Evolutionary conservation across 1,284 basidiomycete genomes (phyloP).

Genomic region (Moesziomyces sp.): DNA sequence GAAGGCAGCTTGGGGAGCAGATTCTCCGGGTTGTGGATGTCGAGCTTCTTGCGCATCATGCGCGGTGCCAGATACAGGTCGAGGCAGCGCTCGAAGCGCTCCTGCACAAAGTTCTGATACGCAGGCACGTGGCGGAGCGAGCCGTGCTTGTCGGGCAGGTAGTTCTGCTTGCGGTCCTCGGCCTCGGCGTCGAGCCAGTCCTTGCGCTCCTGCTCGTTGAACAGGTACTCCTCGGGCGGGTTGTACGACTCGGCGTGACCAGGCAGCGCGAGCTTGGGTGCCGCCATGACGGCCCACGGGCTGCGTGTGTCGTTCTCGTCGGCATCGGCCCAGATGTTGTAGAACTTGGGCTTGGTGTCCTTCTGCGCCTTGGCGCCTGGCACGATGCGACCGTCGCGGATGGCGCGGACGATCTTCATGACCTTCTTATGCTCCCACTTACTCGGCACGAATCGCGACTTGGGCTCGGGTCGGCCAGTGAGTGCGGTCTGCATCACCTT

Average conservation of each 20-base stretch:
- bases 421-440: constrained; percentile 99
- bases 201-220: constrained; percentile 83
- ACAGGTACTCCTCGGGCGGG: constrained; percentile 95
- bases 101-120: constrained; percentile 90
- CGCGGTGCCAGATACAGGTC: constrained; percentile 97
- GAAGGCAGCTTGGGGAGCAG: constrained; percentile 96
- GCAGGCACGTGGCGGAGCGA: constrained; percentile 90
- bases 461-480: constrained; percentile 90
- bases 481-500: constrained; percentile 94
- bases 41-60: constrained; percentile 70
- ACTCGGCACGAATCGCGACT: constrained; percentile 94
- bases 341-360: constrained; percentile 80
- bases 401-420: constrained; percentile 99
- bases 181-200: constrained; percentile 87
- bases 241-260: constrained; percentile 97
- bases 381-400: constrained; percentile 91
- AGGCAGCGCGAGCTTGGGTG: constrained; percentile 89
- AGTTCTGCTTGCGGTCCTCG: constrained; percentile 90
- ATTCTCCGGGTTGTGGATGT: constrained; percentile 75
- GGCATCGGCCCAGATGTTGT: constrained; percentile 84
- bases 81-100: constrained; percentile 92
- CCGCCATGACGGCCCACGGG: constrained; percentile 74
- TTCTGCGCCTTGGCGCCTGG: constrained; percentile 78
- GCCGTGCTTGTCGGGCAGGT: constrained; percentile 86
- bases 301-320: constrained; percentile 69